These are phyloP conservation scores for Ustilago crameri DNA, from an alignment of 1,284 basidiomycete species.

Conservation along the genomic window DNA sequence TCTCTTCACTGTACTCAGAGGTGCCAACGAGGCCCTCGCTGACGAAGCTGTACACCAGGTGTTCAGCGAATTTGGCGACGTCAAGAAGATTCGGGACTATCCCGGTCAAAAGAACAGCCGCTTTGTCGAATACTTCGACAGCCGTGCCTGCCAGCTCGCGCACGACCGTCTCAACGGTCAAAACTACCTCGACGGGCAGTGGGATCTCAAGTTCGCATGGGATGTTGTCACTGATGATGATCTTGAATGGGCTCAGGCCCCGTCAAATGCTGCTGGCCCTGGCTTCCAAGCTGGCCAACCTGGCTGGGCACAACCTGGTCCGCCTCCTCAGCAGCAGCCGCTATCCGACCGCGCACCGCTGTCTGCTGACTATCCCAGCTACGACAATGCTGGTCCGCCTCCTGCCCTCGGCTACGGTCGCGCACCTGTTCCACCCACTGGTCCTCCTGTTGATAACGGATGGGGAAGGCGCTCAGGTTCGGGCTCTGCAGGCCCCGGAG, in stretches of 20 bases:
- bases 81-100: conserved; percentile 77
- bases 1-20: conserved; percentile 80
- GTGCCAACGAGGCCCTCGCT: conserved; percentile 77
- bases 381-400: conserved; percentile 10
- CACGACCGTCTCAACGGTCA: conserved; percentile 82
- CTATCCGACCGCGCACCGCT: conserved; percentile 18
- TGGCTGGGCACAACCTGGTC: conserved; percentile 19
- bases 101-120: conserved; percentile 52
- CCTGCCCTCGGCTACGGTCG: conserved; percentile 30
- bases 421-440: conserved; percentile 29
- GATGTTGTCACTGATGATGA: conserved; percentile 71
- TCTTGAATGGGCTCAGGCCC: conserved; percentile 40
- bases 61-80: conserved; percentile 87
- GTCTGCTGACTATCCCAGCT: conserved; percentile 27
- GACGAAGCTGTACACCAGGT: conserved; percentile 84
- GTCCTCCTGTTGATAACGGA: conserved; percentile 40
- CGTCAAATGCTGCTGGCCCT: conserved; percentile 13
- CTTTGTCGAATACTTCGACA: conserved; percentile 47
- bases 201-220: conserved; percentile 90
- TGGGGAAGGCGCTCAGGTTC: conserved; percentile 44
- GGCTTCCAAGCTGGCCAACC: conserved; percentile 52
- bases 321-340: conserved; percentile 5
- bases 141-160: conserved; percentile 77
- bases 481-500: conserved; percentile 13
- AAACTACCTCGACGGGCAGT: conserved; percentile 82